A percentile compares a stretch with the other conserved stretches of the same genome.
These are phyloP conservation scores for Phytophthora chlamydospora DNA, from an alignment of 352 stramenopile genomes.

Conservation along the genomic window DNA sequence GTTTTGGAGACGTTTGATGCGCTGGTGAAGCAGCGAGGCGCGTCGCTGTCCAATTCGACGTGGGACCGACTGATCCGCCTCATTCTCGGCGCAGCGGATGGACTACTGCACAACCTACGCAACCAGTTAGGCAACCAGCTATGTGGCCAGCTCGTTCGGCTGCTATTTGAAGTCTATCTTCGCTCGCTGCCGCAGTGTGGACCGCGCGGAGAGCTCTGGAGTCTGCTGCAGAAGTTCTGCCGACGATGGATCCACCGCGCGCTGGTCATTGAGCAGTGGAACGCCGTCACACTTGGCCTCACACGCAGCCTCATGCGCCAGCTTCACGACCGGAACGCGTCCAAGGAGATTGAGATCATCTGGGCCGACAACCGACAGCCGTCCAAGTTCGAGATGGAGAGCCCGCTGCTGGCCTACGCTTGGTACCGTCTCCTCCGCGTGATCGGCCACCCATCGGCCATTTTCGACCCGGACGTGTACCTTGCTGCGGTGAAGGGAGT, in stretches of 20 bases:
- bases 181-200: slow-evolving; percentile 74
- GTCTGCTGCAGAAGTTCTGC: slow-evolving; percentile 87
- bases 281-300: slow-evolving; percentile 73
- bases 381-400: slow-evolving; percentile 80
- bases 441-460: slow-evolving; percentile 81
- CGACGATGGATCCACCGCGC: slow-evolving; percentile 86
- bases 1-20: slow-evolving; percentile 84
- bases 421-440: slow-evolving; percentile 87
- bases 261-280: slow-evolving; percentile 90
- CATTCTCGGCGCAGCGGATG: slow-evolving; percentile 77
- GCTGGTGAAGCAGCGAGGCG: slow-evolving; percentile 68
- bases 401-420: slow-evolving; percentile 75
- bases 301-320: slow-evolving; percentile 79
- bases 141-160: slow-evolving; percentile 74
- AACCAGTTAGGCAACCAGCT: slow-evolving; percentile 77
- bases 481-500: slow-evolving; percentile 85
- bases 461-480: slow-evolving; percentile 87
- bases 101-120: slow-evolving; percentile 75
- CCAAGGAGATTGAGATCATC: slow-evolving; percentile 72
- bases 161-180: slow-evolving; percentile 83
- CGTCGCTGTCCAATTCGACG: slow-evolving; percentile 67
- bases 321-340: slow-evolving; percentile 55
- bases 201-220: slow-evolving; percentile 76
- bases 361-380: slow-evolving; percentile 72
- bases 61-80: slow-evolving; percentile 87